Evolutionary conservation across 192 early-diverging fungal genomes (phyloP).

Genomic region (Geranomyces variabilis): DNA sequence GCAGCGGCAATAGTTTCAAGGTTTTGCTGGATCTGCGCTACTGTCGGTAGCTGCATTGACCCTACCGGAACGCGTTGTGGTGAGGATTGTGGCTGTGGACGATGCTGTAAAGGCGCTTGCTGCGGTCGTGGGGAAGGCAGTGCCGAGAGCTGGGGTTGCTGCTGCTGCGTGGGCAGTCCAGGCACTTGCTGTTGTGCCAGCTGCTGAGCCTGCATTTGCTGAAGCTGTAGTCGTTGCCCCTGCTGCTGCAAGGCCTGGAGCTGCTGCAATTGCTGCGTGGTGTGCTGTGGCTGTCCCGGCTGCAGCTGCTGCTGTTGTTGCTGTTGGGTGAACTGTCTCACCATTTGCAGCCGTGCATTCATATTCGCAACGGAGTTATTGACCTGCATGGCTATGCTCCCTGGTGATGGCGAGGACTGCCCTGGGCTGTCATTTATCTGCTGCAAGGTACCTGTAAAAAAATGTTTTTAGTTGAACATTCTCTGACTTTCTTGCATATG

Average conservation of each 20-base stretch:
- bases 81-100: constrained; percentile 3
- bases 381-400: constrained; percentile 3
- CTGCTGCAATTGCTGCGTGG: background rate
- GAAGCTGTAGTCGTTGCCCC: background rate
- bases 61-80: background rate
- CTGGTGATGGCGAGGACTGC: background rate
- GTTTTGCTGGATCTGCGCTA: constrained; percentile 20
- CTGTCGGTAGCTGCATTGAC: background rate
- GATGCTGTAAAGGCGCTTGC: background rate
- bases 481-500: too few relatives aligned
- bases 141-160: constrained; percentile 1
- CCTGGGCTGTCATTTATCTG: background rate
- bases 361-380: constrained; percentile 6
- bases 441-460: background rate
- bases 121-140: background rate
- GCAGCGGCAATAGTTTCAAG: too few relatives aligned
- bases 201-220: constrained; percentile 10
- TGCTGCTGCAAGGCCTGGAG: background rate
- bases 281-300: constrained; percentile 1
- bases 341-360: constrained; percentile 30
- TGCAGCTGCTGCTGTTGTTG: constrained; percentile 17
- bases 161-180: background rate
- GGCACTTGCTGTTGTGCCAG: background rate
- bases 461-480: too few relatives aligned
- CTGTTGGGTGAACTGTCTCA: background rate